Evolutionary conservation across 345 rosid species (phyloP), one percentile per base, ranked within the genome.

Genomic region (Gossypium stocksii): DNA sequence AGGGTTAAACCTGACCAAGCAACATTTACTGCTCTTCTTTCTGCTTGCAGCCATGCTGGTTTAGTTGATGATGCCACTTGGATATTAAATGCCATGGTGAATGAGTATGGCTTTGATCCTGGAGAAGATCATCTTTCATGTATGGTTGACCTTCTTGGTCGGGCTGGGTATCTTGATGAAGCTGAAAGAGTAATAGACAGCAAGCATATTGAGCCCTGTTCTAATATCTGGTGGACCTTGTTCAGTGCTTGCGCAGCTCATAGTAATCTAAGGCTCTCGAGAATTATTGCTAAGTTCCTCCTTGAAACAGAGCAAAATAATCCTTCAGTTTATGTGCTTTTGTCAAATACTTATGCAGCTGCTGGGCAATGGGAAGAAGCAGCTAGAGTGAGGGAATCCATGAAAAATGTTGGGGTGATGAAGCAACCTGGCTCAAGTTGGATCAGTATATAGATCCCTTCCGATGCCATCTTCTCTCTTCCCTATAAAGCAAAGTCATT

Each of bases 401-500:
- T 81, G 72, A 78, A 83, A 67, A 81, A 73, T 72, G 63, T 60
- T 66, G 85, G 91, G 75, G 83, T 69, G 66, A 66, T 58, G 80
- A 91, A 91, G 83, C 87, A 88, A 68, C 79, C 84, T 9, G 92
- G 91, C 44, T 61, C 66, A 29, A 61, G 66, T 29, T 89, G 97
- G 92, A 82, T 88, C 76, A 79, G 91, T 69, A 49, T 78, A 12
- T 86, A 78, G 75, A 56, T 43, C 59, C 53, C 19, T 72, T 46
- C 43, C 20, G 41, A 57, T 53, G 57, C 22, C 17, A n/a, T 53
- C 57, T 95, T 34, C 41, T 34, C 93, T 71, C 86, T 91, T 10
- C 97, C 98, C 0, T 93, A 90, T 80, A 77, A 89, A 52, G 83
- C 93, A 76, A 96, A 93, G 83, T 93, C 97, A 12, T 96, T 95